Base-by-base conservation (phyloP, 805 yeast species). In the Saccharomycodes ludwigii region DNA sequence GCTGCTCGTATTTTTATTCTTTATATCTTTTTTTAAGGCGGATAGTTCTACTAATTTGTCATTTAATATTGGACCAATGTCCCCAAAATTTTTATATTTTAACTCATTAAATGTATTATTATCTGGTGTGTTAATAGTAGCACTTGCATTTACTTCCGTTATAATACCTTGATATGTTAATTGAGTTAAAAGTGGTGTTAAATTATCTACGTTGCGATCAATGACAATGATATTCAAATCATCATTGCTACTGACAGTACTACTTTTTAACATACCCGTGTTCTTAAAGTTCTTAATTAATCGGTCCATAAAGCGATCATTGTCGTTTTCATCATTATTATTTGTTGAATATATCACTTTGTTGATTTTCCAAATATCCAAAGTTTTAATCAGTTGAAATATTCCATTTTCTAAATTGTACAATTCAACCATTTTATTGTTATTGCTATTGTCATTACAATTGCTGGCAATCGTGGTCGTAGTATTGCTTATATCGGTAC, bases 111-210 rank as follows among this genome's bases (percentile, higher is more conserved):
- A 46, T n/a, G 48, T 47, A 4, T 47, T 52, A 22, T 56, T 57
- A 12, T 40, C 43, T 14, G 26, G 7, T 4, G 35, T 35, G 22
- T 38, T 42, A 15, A 40, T 38, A 4, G 28, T 33, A 23, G 37
- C 32, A 19, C 41, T 33, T 6, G 41, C 26, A 2, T 41, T 38
- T 11, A 42, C 34, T 43, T 86, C 95, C 49, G 81, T 86, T 14
- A 85, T 59, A 11, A 91, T 59, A 0, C 97, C 98, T 12, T 70
- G 62, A 50, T 86, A 88, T 2, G 84, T 80, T 43, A 86, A 56
- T 44, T 86, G 96, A 17, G 75, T 71, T 33, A 84, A 56, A 8
- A 83, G 45, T 1, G 84, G 76, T 2, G 94, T 72, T 4, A 80
- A 52, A 26, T 71, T 65, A 54, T 88, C 98, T 18, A 76, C 51